Evolutionary conservation across 306 rosid genomes (phyloP).

Genomic region (Biancaea sappan): DNA sequence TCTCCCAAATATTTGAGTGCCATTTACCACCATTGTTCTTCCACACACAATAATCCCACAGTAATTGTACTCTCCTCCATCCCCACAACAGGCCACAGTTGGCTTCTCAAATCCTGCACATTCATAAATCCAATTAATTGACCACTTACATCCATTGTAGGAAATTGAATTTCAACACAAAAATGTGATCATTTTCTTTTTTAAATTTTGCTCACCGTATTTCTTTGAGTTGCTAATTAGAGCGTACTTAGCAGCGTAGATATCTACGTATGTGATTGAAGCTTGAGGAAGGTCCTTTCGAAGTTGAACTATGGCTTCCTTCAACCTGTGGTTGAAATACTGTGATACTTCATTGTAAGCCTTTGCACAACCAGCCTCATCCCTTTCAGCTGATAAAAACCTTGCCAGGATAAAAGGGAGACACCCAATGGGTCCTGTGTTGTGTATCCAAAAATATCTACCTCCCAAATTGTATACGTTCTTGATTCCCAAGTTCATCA

Average conservation of each 20-base stretch:
- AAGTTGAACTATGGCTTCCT: conserved; percentile 47
- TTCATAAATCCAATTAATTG: neutral
- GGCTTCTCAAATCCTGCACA: conserved; percentile 56
- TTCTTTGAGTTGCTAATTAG: conserved; percentile 42
- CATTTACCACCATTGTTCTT: conserved; percentile 18
- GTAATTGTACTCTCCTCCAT: conserved; percentile 59
- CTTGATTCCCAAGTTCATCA: conserved; percentile 25
- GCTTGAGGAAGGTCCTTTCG: conserved; percentile 51
- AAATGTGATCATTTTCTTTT: neutral
- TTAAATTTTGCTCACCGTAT: conserved; percentile 47
- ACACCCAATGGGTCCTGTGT: conserved; percentile 46
- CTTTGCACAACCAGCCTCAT: conserved; percentile 52
- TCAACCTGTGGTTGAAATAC: conserved; percentile 54
- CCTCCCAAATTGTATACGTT: conserved; percentile 39
- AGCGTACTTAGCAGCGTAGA: conserved; percentile 38
- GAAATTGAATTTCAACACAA: neutral
- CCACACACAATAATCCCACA: conserved; percentile 28
- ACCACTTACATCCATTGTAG: neutral
- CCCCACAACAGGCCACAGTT: conserved; percentile 51
- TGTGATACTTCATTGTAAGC: conserved; percentile 58
- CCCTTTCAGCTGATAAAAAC: conserved; percentile 27
- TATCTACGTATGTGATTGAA: conserved; percentile 63
- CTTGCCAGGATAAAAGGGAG: conserved; percentile 30
- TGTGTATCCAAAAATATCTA: conserved; percentile 47
- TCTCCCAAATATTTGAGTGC: conserved; percentile 44